Evolutionary conservation across 2,329 filamentous ascomycete species (phyloP).

Genomic region (Esteya vermicola): DNA sequence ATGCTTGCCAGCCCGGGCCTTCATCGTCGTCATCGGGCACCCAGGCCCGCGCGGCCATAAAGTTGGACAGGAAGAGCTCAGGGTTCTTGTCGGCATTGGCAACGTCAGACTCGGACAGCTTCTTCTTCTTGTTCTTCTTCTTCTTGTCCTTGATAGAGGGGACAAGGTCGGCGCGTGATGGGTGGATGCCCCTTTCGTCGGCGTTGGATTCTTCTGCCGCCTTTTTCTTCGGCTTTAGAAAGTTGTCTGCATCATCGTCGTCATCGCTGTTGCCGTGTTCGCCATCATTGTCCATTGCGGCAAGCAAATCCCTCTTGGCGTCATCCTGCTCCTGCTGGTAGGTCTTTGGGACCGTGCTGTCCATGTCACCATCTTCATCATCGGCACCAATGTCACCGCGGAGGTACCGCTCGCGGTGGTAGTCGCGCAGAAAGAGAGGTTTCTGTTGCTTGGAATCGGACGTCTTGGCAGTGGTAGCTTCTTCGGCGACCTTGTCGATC

Average conservation of each 20-base stretch:
- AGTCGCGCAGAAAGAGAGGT: slow-evolving; percentile 74
- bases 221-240: slow-evolving; percentile 46
- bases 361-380: slow-evolving; percentile 41
- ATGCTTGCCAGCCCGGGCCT: slow-evolving; percentile 52
- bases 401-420: slow-evolving; percentile 81
- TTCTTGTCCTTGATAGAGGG: no score
- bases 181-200: slow-evolving; percentile 43
- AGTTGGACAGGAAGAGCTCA: slow-evolving; percentile 87
- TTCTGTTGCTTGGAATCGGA: slow-evolving; percentile 55
- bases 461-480: slow-evolving; percentile 20
- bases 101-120: slow-evolving; percentile 48
- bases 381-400: slow-evolving; percentile 50
- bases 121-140: no score
- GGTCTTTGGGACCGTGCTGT: slow-evolving; percentile 5
- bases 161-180: slow-evolving; percentile 33
- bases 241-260: slow-evolving; percentile 28
- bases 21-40: slow-evolving; percentile 36
- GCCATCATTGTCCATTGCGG: slow-evolving; percentile 57
- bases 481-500: slow-evolving; percentile 24
- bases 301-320: slow-evolving; percentile 62
- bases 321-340: slow-evolving; percentile 87
- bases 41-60: slow-evolving; percentile 87
- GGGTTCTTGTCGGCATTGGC: slow-evolving; percentile 69
- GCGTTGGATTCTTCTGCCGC: no score
- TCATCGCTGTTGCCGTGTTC: slow-evolving; percentile 43